Conservation (phyloP, 371 early-diverging fungal genomes). For the Choanephora cucurbitarum region DNA sequence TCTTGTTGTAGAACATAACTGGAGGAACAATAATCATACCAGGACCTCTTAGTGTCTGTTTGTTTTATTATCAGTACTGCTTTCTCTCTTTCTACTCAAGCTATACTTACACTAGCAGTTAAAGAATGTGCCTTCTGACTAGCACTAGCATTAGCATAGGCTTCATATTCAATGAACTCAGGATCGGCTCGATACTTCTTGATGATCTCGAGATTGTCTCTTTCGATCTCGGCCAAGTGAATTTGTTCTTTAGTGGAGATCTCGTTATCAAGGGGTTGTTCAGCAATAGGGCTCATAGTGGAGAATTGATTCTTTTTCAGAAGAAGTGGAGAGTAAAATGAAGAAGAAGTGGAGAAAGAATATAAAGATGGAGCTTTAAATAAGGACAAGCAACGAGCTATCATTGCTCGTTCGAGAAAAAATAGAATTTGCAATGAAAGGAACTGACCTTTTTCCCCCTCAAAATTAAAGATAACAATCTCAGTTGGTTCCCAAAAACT, state of each 20-base stretch:
- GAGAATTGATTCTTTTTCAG: not conserved
- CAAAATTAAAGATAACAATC: too few species aligned
- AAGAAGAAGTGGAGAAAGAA: not conserved
- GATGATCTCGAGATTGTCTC: constrained; percentile 37
- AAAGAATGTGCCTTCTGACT: constrained; percentile 35
- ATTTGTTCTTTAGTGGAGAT: constrained; percentile 17
- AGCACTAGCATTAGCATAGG: constrained; percentile 32
- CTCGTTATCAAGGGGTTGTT: not conserved
- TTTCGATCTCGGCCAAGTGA: constrained; percentile 63
- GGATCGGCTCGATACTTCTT: constrained; percentile 30
- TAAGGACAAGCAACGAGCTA: not conserved
- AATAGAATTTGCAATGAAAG: too few species aligned
- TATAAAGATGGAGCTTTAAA: not conserved
- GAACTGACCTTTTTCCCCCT: too few species aligned
- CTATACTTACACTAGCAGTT: constrained; percentile 36
- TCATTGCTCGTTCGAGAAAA: too few species aligned
- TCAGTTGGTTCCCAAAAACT: too few species aligned
- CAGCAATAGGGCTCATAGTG: constrained; percentile 13
- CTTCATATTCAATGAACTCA: constrained; percentile 31
- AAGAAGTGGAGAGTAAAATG: too few species aligned
- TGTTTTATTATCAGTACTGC: not conserved
- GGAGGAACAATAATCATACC: constrained; percentile 41
- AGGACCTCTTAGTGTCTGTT: constrained; percentile 46
- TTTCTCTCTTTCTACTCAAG: not conserved
- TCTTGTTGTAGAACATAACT: constrained; percentile 42